Evolutionary conservation across 495 filamentous ascomycete species (phyloP), one percentile per base, ranked within the genome.

Genomic region (Clavariopsis aquatica): DNA sequence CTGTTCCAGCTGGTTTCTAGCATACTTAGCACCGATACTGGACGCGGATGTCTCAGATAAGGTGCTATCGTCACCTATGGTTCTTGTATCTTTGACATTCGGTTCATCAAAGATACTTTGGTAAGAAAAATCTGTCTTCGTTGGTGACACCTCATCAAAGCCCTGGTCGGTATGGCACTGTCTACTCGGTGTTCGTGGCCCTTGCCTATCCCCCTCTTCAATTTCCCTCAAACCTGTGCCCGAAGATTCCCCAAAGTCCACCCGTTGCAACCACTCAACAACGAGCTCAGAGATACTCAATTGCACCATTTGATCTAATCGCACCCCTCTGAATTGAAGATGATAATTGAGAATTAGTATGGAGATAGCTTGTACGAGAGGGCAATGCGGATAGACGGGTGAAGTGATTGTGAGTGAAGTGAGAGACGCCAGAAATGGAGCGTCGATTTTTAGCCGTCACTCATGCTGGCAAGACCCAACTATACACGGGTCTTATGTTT

Each of bases 101-200:
- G 58, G 53, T 20, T 22, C 13, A 29, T 62, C 52, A 31, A 68
- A 68, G 36, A 66, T 38, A 34, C 26, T 55, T 7, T 52, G 10
- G 46, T 58, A 27, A 1, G 63, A 60, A 38, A 61, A 66, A n/a
- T 9, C 49, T 2, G 63, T 60, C 15, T 54, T 43, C 0, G 63
- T 66, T 26, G 56, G 63, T 19, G 63, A 66, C 1, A 34, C 9
- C 20, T 56, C 41, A 2, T 60, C 56, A 27, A 43, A 27, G 7
- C 6, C 4, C 47, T 49, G 19, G 8, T 4, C 4, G 29, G 12
- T n/a, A 7, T 41, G 53, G 31, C 24, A 34, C 53, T 8, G 31
- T 38, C 22, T 9, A 8, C 7, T 22, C 15, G 29, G 31, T 2
- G 53, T 23, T 12, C 2, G 41, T 2, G 53, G 19, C 45, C 15